Base-by-base conservation (phyloP, 2,329 filamentous ascomycete species). In the Pseudogymnoascus sp. region DNA sequence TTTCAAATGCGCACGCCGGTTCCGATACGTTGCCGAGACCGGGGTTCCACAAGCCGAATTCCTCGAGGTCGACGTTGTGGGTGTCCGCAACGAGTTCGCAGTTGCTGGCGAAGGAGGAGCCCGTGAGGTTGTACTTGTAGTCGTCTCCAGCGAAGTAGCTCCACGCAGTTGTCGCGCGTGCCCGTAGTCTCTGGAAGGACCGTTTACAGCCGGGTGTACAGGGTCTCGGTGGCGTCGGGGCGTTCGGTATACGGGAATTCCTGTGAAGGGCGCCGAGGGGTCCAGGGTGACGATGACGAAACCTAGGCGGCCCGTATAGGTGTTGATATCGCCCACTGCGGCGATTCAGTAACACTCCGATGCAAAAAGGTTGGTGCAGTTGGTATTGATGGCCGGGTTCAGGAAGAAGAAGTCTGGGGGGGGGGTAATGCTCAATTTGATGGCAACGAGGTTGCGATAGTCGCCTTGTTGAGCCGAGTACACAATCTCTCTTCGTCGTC, bases 261-360 rank as follows among this genome's bases (percentile, higher is more conserved):
- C 38, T 5, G 38, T 43, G 38, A 43, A 43, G 38, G 38, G 8
- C 12, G 54, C 54, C 22, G 32, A 11, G 47, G 28, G 22, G 54
- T 58, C 16, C 22, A n/a, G 14, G 22, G 32, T 58, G 54, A 58
- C 7, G 18, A 5, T 30, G 18, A 5, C 6, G 54, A 58, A 58
- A 16, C 61, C 62, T 2, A 60, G 60, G 4, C 54, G 35, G 39
- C 62, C 62, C 2, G 54, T 34, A 35, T 63, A 63, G 11, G 54
- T 62, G 57, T 64, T 64, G 65, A 64, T 68, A 37, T 68, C 65
- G 32, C 68, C 67, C 5, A 70, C 68, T 12, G 68, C 57, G 18
- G 63, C 60, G 8, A 70, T 63, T 41, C 68, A 70, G 62, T 70
- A 70, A 32, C 62, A 64, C 30, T 66, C 65, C 3, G 39, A 59